Conservation (phyloP, 202 grass and related monocot species). For the Zizania palustris region DNA sequence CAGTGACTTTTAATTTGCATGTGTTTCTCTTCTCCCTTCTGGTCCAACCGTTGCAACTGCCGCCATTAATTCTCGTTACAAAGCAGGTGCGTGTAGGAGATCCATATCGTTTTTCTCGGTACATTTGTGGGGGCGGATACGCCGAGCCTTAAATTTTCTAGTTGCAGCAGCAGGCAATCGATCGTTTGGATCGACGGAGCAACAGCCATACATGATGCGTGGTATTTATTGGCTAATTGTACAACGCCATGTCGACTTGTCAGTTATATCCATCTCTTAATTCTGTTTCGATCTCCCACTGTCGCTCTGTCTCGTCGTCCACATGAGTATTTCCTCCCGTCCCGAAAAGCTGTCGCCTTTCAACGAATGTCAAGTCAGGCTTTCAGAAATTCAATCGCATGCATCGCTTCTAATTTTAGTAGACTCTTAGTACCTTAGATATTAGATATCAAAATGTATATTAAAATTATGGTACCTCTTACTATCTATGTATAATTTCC, state of each 20-base stretch:
- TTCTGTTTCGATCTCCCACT: neutral
- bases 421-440: too few species aligned
- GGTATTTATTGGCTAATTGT: neutral
- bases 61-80: constrained; percentile 23
- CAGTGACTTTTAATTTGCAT: neutral
- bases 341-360: neutral
- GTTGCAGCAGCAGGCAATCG: neutral
- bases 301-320: neutral
- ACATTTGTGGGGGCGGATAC: neutral
- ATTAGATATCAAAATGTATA: too few species aligned
- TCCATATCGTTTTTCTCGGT: constrained; percentile 25
- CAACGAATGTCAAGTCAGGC: too few species aligned
- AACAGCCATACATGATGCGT: neutral
- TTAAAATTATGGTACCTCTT: too few species aligned
- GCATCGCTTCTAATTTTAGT: too few species aligned
- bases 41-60: constrained; percentile 19
- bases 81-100: constrained; percentile 31
- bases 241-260: constrained; percentile 1
- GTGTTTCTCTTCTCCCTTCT: neutral
- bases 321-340: neutral
- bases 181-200: neutral
- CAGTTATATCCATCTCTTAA: neutral
- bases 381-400: too few species aligned
- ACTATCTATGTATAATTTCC: too few species aligned
- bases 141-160: neutral